Conservation (phyloP, 106 monocot genomes). For the Cymbidium sinense region DNA sequence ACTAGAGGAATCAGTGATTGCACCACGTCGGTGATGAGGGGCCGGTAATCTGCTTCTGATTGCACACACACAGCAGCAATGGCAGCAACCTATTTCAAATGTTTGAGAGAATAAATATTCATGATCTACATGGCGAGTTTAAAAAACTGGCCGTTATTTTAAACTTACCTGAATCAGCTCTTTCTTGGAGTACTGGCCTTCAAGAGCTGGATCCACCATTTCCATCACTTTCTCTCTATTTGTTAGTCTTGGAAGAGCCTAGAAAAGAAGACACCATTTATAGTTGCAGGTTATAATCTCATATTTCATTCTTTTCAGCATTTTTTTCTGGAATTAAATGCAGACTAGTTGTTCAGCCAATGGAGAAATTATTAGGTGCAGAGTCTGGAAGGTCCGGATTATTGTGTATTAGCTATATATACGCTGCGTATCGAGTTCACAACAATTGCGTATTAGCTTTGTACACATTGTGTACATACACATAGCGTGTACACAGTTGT, state of each 20-base stretch:
- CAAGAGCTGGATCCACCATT: slow-evolving; percentile 83
- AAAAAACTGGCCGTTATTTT: not conserved
- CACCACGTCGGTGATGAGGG: slow-evolving; percentile 89
- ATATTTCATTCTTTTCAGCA: too few relatives aligned
- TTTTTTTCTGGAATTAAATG: too few relatives aligned
- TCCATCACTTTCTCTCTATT: slow-evolving; percentile 79
- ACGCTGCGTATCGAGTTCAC: too few relatives aligned
- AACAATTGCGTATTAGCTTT: too few relatives aligned
- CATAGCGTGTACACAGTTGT: too few relatives aligned
- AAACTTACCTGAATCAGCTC: slow-evolving; percentile 61
- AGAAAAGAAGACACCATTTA: not conserved
- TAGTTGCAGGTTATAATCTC: not conserved
- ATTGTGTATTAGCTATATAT: too few relatives aligned
- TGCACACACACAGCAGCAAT: slow-evolving; percentile 96
- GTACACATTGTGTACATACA: too few relatives aligned
- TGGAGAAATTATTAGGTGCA: too few relatives aligned
- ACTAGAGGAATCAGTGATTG: slow-evolving; percentile 88
- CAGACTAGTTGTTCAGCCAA: too few relatives aligned
- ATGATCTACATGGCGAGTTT: not conserved
- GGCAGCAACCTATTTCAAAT: slow-evolving; percentile 65
- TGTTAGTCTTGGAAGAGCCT: slow-evolving; percentile 92
- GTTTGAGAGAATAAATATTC: not conserved
- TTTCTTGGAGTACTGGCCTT: slow-evolving; percentile 74
- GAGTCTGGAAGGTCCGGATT: too few relatives aligned
- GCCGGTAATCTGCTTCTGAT: slow-evolving; percentile 87